Base-by-base conservation (phyloP, 768 basidiomycete genomes). In the Exidia glandulosa region DNA sequence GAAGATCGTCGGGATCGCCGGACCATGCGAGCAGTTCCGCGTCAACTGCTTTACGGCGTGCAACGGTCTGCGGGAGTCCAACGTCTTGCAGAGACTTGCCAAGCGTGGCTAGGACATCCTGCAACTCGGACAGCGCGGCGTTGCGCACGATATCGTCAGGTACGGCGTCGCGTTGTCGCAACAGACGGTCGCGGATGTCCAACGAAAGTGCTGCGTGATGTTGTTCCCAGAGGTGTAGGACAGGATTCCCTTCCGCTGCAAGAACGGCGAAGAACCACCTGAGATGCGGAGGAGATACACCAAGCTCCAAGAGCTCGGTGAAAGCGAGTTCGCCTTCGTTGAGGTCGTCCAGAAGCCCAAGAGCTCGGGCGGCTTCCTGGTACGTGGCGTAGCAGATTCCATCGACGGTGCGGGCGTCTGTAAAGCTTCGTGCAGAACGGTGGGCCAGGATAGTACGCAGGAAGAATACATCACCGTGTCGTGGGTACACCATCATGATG, bases 231-330 rank as follows among this genome's bases (percentile, higher is more conserved):
- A 71, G 60, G 14, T 61, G 45, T 5, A 69, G 37, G 19, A 37
- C 66, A 70, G 0, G 64, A 57, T 1, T 61, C 56, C 6, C 73
- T 61, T 45, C 68, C 69, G 29, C 72, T 69, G 34, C 78, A 72
- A 34, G 72, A 64, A 1, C 77, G 60, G 2, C 77, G 61, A 55
- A 75, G 70, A 19, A 72, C 68, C 63, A 78, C 75, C 73, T 72
- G 0, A 79, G 66, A 60, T 78, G 75, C 2, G 59, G 56, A 0
- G 76, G 77, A 0, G 76, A 74, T 4, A 63, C 58, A 2, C 73
- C 63, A 2, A 61, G 60, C 6, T 65, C 54, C 0, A 77, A 61
- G 1, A 72, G 75, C 56, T 79, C 76, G 2, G 60, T 30, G 19
- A 79, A 63, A 0, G 76, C 71, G 58, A 64, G 67, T 3, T 65